Percentiles rank a stretch among this genome's conserved stretches.
Evolutionary conservation across 306 rosid species (phyloP).

Genomic region (Phaseolus lunatus): DNA sequence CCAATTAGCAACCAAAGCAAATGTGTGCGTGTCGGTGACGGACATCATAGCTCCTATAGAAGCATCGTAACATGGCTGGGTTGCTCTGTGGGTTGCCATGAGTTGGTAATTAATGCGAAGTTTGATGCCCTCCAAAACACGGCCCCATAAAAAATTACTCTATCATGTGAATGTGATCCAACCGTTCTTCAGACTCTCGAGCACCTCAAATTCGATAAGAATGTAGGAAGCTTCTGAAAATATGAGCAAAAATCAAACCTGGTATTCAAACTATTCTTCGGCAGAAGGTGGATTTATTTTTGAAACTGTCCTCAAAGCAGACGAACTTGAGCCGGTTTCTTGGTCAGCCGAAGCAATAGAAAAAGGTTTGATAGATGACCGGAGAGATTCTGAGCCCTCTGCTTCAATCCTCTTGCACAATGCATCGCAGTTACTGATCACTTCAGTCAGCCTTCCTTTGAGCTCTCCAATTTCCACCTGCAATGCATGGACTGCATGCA

Average conservation of each 20-base stretch:
- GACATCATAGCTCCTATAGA: conserved; percentile 26
- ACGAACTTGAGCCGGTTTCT: conserved; percentile 45
- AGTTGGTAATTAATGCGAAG: conserved; percentile 28
- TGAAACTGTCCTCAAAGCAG: conserved; percentile 44
- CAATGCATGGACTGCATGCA: conserved; percentile 72
- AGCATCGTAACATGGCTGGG: conserved; percentile 32
- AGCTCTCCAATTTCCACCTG: conserved; percentile 94
- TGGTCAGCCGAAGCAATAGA: conserved; percentile 36
- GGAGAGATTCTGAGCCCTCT: conserved; percentile 82
- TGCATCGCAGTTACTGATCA: conserved; percentile 85
- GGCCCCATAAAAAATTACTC: conserved; percentile 39
- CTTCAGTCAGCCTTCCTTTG: conserved; percentile 94
- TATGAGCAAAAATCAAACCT: conserved; percentile 46
- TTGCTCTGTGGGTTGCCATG: conserved; percentile 28
- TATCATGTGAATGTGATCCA: conserved; percentile 40
- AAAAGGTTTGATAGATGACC: conserved; percentile 71
- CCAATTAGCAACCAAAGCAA: conserved; percentile 22
- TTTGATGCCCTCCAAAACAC: conserved; percentile 35
- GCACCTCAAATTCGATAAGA: conserved; percentile 46
- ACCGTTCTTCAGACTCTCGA: conserved; percentile 35
- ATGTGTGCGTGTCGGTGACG: conserved; percentile 48
- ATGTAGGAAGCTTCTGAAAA: conserved; percentile 44
- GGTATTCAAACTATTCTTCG: conserved; percentile 59
- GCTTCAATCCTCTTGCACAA: conserved; percentile 75
- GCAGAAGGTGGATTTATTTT: conserved; percentile 48